phyloP scores from a whole-genome alignment of 768 basidiomycete genomes.

The Hebeloma cylindrosporum region DNA sequence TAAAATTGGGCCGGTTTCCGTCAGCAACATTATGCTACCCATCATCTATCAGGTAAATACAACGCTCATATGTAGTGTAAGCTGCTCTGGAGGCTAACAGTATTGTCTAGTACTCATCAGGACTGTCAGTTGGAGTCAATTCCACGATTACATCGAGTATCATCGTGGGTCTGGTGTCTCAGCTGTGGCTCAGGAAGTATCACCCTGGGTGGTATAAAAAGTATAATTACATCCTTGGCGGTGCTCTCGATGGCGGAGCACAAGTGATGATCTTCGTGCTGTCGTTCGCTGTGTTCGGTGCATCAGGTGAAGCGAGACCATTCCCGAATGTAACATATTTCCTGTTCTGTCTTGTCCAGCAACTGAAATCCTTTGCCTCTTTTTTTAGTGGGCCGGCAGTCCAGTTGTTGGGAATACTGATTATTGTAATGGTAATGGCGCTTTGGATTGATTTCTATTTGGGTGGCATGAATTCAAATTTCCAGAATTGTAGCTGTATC shows the following conservation, averaged over 20 bases:
- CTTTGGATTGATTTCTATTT: conserved; percentile 34
- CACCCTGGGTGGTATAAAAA: conserved; percentile 67
- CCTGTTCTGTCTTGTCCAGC: not conserved
- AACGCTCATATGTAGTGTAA: not conserved
- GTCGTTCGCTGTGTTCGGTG: conserved; percentile 66
- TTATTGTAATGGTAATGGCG: conserved; percentile 61
- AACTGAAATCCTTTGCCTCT: not conserved
- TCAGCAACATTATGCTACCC: conserved; percentile 52
- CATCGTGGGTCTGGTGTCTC: conserved; percentile 55
- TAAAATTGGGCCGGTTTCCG: conserved; percentile 50
- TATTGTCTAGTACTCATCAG: conserved; percentile 36
- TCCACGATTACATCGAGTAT: conserved; percentile 49
- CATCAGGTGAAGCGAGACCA: conserved; percentile 45
- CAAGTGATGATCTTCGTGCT: conserved; percentile 66
- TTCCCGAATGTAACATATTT: conserved; percentile 45
- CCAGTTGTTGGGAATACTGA: conserved; percentile 53
- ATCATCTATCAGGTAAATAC: conserved; percentile 50
- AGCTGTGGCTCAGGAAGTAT: conserved; percentile 56
- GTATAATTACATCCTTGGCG: conserved; percentile 68
- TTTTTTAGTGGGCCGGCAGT: conserved; percentile 52
- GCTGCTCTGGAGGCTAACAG: not conserved
- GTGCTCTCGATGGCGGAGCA: conserved; percentile 64
- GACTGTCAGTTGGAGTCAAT: conserved; percentile 54
- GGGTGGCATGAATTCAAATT: no score
- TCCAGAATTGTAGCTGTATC: no score